A percentile compares a stretch with the other conserved stretches of the same genome.
Conservation (phyloP, 257 asterid species). For the Prunella vulgaris region DNA sequence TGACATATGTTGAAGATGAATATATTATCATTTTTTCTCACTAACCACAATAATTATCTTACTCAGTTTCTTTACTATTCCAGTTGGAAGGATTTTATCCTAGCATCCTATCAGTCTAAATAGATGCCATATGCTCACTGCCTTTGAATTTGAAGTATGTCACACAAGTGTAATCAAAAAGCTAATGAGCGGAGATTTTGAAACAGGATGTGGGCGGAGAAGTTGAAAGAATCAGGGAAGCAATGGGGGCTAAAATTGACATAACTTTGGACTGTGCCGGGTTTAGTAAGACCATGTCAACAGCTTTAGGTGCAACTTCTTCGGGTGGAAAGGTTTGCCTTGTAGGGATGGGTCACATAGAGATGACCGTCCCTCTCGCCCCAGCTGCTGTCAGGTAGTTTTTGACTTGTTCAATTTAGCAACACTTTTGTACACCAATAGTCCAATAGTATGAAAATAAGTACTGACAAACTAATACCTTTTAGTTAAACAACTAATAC, state of each 20-base stretch:
- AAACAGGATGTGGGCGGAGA: constrained; percentile 66
- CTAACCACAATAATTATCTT: too few relatives aligned
- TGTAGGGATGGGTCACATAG: constrained; percentile 76
- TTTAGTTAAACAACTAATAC: not conserved
- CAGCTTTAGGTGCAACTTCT: constrained; percentile 73
- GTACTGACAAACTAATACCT: not conserved
- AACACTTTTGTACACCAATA: too few relatives aligned
- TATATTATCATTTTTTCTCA: too few relatives aligned
- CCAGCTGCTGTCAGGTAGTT: constrained; percentile 85
- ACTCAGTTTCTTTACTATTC: too few relatives aligned
- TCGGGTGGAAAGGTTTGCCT: constrained; percentile 94
- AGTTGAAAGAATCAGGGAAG: constrained; percentile 52
- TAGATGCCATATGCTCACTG: too few relatives aligned
- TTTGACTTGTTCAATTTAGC: too few relatives aligned
- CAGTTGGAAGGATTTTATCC: too few relatives aligned
- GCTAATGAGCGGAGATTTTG: not conserved
- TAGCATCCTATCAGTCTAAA: too few relatives aligned
- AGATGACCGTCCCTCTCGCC: constrained; percentile 80
- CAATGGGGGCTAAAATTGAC: constrained; percentile 54
- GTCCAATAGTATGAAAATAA: too few relatives aligned
- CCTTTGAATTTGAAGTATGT: too few relatives aligned
- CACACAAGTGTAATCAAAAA: not conserved
- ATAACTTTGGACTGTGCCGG: constrained; percentile 87
- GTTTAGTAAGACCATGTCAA: constrained; percentile 75
- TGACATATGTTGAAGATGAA: too few relatives aligned